A percentile compares a stretch with the other conserved stretches of the same genome.
Evolutionary conservation across 176 grass and related monocot genomes (phyloP).

Genomic region (Ensete glaucum): DNA sequence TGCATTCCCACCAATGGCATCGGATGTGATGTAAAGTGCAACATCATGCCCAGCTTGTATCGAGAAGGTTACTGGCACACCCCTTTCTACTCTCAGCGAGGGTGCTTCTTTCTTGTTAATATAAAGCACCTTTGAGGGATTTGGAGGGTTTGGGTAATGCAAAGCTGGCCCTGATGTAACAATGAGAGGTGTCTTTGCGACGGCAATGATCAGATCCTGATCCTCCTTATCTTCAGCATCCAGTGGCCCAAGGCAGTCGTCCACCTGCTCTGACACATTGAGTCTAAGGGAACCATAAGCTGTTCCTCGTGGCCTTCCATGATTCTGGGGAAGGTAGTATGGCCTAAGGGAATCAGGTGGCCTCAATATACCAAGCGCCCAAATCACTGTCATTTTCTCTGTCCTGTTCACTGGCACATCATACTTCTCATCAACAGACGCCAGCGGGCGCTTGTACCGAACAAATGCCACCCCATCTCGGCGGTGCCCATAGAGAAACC

Average conservation of each 20-base stretch:
- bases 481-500: constrained; percentile 63
- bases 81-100: constrained; percentile 76
- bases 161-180: constrained; percentile 49
- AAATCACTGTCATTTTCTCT: constrained; percentile 59
- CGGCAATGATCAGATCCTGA: constrained; percentile 58
- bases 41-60: constrained; percentile 74
- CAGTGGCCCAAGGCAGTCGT: constrained; percentile 46
- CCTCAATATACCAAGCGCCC: constrained; percentile 64
- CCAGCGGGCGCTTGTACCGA: constrained; percentile 42
- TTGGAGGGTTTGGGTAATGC: constrained; percentile 75
- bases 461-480: constrained; percentile 88
- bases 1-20: constrained; percentile 69
- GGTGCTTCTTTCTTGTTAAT: constrained; percentile 96
- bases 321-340: constrained; percentile 76
- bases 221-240: constrained; percentile 92
- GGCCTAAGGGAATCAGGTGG: constrained; percentile 62
- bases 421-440: constrained; percentile 43
- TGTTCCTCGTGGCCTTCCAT: constrained; percentile 23
- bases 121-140: constrained; percentile 67
- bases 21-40: constrained; percentile 73
- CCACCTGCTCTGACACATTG: constrained; percentile 29
- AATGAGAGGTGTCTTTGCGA: constrained; percentile 53
- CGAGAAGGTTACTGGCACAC: constrained; percentile 79
- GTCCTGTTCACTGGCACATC: constrained; percentile 52
- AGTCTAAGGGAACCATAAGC: constrained; percentile 45